Evolutionary conservation across 2,329 filamentous ascomycete species (phyloP), one percentile per base, ranked within the genome.

Genomic region (Aspergillus latus): DNA sequence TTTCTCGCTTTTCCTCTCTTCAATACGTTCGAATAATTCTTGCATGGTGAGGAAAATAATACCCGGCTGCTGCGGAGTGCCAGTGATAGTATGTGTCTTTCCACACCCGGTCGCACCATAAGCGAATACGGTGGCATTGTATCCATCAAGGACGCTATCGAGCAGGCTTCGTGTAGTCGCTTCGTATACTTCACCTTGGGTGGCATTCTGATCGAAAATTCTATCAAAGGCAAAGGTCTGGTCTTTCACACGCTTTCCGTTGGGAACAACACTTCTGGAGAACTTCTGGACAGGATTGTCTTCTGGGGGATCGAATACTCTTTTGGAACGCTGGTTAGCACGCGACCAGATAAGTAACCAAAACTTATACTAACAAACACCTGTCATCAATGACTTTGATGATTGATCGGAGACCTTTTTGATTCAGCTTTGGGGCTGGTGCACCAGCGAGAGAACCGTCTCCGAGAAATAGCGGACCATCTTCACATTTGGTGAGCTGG

Each of bases 11-110:
- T 87, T 88, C 53, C 90, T 78, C 55, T 97, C 94, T n/a, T 82
- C 80, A 64, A 99, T 96, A 74, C 93, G 90, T 77, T 99, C 94
- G 69, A 99, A 99, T 26, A 99, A 80, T 75, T 99, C 94, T 74
- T 97, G 93, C 92, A 99, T 99, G 1, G 94, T 97, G 66, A 99
- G 78, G 76, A 97, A 99, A 72, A 99, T 99, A 68, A 99, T 97
- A 56, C 94, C 94, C 0, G 94, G 94, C 68, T 96, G 89, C 71
- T 96, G 89, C 1, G 91, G 78, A 0, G 93, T 97, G 63, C 94
- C 94, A 2, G 88, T 91, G 68, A 99, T 99, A 9, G 94, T 99
- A 74, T 99, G 94, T 26, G 94, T 99, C 78, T 99, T 99, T 74
- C 94, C 94, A 74, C 94, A 99, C 39, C 94, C 94, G 0, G 94